phyloP scores from a whole-genome alignment of 495 filamentous ascomycete species.

The Bryoglossum gracile region DNA sequence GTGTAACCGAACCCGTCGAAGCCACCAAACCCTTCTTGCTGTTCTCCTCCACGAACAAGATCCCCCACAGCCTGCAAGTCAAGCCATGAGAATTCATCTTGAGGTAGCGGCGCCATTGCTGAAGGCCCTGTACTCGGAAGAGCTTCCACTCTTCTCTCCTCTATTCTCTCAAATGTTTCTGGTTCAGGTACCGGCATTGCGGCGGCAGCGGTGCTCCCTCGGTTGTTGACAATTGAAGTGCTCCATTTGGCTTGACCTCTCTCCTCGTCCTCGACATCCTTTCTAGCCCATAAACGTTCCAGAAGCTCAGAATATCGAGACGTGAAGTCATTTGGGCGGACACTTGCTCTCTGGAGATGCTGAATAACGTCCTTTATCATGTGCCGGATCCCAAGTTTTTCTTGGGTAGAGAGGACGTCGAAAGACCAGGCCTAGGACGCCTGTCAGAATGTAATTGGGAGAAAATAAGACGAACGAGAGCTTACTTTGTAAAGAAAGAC shows the following conservation, averaged over 20 bases:
- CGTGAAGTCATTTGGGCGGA: constrained; percentile 13
- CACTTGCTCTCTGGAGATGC: constrained; percentile 11
- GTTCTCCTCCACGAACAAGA: constrained; percentile 8
- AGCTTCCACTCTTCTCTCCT: not conserved
- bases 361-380: constrained; percentile 19
- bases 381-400: constrained; percentile 18
- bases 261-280: constrained; percentile 5
- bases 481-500: constrained; percentile 19
- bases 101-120: not conserved
- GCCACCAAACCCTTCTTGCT: not conserved
- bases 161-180: not conserved
- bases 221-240: not conserved
- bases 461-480: not conserved
- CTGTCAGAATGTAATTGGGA: not conserved
- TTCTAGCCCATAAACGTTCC: constrained; percentile 14
- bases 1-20: constrained; percentile 4
- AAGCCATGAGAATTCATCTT: constrained; percentile 19
- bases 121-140: not conserved
- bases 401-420: constrained; percentile 12
- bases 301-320: constrained; percentile 16
- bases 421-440: constrained; percentile 7
- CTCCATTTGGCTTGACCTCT: not conserved
- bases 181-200: not conserved
- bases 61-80: constrained; percentile 19
- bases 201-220: too few species aligned